Evolutionary conservation across 148 eudicot genomes (phyloP).

Genomic region (Camellia lanceoleosa): DNA sequence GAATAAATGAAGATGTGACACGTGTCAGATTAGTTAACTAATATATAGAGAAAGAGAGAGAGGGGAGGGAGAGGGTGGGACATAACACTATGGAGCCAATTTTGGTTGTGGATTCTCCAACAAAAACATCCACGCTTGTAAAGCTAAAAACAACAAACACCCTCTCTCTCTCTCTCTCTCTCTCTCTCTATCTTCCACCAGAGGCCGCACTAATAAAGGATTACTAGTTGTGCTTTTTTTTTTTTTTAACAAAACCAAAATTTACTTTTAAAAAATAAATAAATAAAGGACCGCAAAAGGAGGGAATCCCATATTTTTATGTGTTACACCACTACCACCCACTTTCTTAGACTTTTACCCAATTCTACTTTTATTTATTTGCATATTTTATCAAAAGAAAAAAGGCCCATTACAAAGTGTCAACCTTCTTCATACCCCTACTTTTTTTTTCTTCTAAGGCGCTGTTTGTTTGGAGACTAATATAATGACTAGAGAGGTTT

Average conservation of each 20-base stretch:
- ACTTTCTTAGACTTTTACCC: slow-evolving; percentile 30
- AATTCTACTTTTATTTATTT: slow-evolving; percentile 12
- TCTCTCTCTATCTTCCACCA: slow-evolving; percentile 1
- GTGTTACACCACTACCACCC: slow-evolving; percentile 19
- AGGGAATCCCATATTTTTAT: slow-evolving; percentile 6
- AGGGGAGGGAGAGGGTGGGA: slow-evolving; percentile 31
- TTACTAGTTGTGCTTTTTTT: not conserved
- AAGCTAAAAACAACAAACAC: slow-evolving; percentile 36
- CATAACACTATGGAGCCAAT: slow-evolving; percentile 44
- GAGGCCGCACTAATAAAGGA: slow-evolving; percentile 14
- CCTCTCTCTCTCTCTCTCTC: not conserved
- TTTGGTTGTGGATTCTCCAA: slow-evolving; percentile 80
- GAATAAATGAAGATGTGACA: not conserved
- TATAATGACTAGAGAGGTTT: slow-evolving; percentile 22
- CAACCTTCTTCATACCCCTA: slow-evolving; percentile 16
- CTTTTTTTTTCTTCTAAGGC: slow-evolving; percentile 21
- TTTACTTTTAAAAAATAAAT: slow-evolving; percentile 1
- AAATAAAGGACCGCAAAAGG: slow-evolving; percentile 4
- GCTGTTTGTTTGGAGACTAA: slow-evolving; percentile 12
- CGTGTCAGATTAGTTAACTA: not conserved
- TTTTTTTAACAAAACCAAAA: not conserved
- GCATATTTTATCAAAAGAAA: slow-evolving; percentile 1
- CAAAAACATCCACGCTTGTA: slow-evolving; percentile 83
- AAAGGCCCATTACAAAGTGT: slow-evolving; percentile 21
- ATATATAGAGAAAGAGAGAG: not conserved